Base-by-base conservation (phyloP, 148 eudicot genomes). In the Rhododendron henanense region DNA sequence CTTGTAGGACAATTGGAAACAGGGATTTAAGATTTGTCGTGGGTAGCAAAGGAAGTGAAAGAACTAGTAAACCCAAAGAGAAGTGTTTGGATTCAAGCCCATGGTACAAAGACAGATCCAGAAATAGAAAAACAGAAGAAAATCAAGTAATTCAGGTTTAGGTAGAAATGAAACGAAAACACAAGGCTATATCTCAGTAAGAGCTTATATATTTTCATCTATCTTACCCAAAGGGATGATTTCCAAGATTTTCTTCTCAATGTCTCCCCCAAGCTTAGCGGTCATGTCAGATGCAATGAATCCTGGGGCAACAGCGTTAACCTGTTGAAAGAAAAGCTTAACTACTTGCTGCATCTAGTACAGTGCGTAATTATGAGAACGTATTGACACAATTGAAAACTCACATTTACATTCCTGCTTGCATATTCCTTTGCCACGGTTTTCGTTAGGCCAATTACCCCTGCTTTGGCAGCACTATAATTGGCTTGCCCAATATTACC, bases 401-500 rank as follows among this genome's bases (percentile, higher is more conserved):
- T 92, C 90, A 93, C 98, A 87, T 88, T 95, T 71, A 94, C 91
- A 86, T 89, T 92, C 89, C 98, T 94, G 93, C 98, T 93, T 71
- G 96, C 88, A 89, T 93, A 96, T 87, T 95, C 99, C 92, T 91
- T 97, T 80, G 98, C 99, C 77, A 97, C 98, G 59, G 94, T 75
- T 90, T 95, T 97, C 19, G 98, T 95, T 41, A 97, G 86, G 78
- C 98, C 98, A 88, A 94, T 93, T 13, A 97, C 99, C 16, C 98
- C 99, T 37, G 98, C 99, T 91, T 95, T 96, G 55, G 98, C 99
- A 88, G 99, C 98, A 92, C 98, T 93, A 84, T 96, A 96, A 85
- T 94, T 96, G 80, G 96, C 98, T 92, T 96, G 98, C 85, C 98
- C 98, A 87, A 90, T 86, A 87, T 94, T 97, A 81, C 99, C 98